Base-by-base conservation (phyloP, 2,329 filamentous ascomycete species). In the Alternaria dauci region DNA sequence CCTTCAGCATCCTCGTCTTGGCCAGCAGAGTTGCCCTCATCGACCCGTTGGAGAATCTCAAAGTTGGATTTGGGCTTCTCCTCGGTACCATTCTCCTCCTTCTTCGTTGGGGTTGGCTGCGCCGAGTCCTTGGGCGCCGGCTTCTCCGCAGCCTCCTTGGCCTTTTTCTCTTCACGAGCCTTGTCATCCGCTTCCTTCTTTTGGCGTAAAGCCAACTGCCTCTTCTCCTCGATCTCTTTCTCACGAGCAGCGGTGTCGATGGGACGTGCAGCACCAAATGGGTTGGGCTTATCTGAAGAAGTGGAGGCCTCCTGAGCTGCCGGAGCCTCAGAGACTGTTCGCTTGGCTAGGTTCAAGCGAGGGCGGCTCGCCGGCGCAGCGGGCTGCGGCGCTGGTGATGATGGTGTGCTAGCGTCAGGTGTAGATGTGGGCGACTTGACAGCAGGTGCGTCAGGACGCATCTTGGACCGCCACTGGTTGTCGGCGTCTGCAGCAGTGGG, bases 201-300 rank as follows among this genome's bases (percentile, higher is more conserved):
- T 79, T 95, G 89, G 66, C 89, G 89, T 26, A 93, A 65, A 7
- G 87, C 86, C 59, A 91, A 84, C 72, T 91, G 84, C 67, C 91
- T 87, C 85, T 93, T 96, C 82, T 97, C 93, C 73, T 96, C 94
- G 59, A 99, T 89, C 78, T 96, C 90, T 71, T 89, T 90, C 82
- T 98, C 94, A 68, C 92, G 89, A 14, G 93, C 87, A 46, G 92
- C 91, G 47, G 94, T 98, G 80, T 99, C 94, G 71, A 98, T 97
- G 56, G 95, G 95, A 64, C 91, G 89, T 58, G 95, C 95, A 62
- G 91, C 94, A 72, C 95, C 95, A 77, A 99, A 99, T 41, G 93
- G 93, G 79, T 91, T 98, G 26, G 93, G 87, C 84, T 97, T 98
- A 72, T 95, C 91, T 18, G 77, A 75, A 16, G 79, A 61, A 14